Evolutionary conservation across 306 rosid species (phyloP), one percentile per base, ranked within the genome.

Genomic region (Acacia crassicarpa): DNA sequence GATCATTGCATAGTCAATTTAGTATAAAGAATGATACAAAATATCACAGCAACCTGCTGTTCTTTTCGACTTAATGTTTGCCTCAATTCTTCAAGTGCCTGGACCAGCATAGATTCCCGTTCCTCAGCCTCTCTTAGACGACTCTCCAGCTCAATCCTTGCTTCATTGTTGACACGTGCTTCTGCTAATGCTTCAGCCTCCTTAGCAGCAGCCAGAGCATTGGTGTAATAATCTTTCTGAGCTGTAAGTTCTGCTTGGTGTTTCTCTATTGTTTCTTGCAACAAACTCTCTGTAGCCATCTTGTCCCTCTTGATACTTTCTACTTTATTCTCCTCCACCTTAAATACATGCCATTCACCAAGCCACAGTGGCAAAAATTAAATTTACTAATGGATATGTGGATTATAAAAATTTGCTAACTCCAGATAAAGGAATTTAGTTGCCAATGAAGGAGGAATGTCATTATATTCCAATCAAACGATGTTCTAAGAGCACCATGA

Each of bases 51-150:
- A 76, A 96, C 99, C 99, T 96, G 99, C 77, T 96, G 99, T 76
- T 96, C 99, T 87, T 86, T 92, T 85, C 93, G 92, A 85, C 92
- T 96, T 86, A 96, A 83, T 72, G 98, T 96, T 86, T 92, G 98
- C 84, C 98, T 87, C 85, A 96, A 89, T 83, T 93, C 99, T 84
- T 96, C 98, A 67, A 96, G 97, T 67, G 94, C 85, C 92, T 92
- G 98, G 82, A 96, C 93, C 66, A 96, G 91, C 97, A 96, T 90
- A 78, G 97, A 85, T 86, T 96, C 98, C 35, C 98, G 97, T 72
- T 93, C 98, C 86, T 88, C 93, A 0, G 94, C 86, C 85, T 90
- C 93, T 72, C 91, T 86, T 74, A 91, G 86, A 67, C 86, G 90
- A 80, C 83, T 87, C 90, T 92, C 95, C n/a, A 91, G 89, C 83